These are phyloP conservation scores for Ensete ventricosum DNA, from an alignment of 176 grass and related monocot genomes.

Conservation along the genomic window DNA sequence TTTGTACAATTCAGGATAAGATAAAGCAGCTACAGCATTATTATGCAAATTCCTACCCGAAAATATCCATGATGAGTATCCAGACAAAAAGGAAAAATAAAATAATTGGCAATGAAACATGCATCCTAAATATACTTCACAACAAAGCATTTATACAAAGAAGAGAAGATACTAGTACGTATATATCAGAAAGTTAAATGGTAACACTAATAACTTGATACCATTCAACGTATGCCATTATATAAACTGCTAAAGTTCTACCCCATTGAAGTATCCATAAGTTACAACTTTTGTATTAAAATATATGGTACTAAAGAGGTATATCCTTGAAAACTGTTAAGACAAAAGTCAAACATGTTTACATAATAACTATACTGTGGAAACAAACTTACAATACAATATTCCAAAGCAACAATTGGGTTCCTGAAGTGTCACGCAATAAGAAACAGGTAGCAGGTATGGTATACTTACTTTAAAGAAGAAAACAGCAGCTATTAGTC, in stretches of 20 bases:
- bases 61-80: no score
- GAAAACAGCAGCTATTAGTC: slow-evolving; percentile 96
- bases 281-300: background rate
- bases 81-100: no score
- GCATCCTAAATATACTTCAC: no score
- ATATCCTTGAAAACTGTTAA: background rate
- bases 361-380: background rate
- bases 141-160: no score
- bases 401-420: background rate
- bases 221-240: no score
- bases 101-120: no score
- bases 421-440: background rate
- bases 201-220: no score
- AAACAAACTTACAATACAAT: background rate
- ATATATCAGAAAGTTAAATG: no score
- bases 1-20: no score
- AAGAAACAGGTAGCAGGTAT: background rate
- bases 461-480: slow-evolving; percentile 84
- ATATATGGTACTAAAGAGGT: background rate
- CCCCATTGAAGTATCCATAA: background rate
- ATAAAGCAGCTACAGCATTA: no score
- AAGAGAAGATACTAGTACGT: no score
- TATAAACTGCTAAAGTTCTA: background rate
- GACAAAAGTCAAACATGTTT: background rate
- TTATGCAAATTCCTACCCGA: no score